phyloP scores from a whole-genome alignment of 768 basidiomycete species.

The Lactarius trivialis region DNA sequence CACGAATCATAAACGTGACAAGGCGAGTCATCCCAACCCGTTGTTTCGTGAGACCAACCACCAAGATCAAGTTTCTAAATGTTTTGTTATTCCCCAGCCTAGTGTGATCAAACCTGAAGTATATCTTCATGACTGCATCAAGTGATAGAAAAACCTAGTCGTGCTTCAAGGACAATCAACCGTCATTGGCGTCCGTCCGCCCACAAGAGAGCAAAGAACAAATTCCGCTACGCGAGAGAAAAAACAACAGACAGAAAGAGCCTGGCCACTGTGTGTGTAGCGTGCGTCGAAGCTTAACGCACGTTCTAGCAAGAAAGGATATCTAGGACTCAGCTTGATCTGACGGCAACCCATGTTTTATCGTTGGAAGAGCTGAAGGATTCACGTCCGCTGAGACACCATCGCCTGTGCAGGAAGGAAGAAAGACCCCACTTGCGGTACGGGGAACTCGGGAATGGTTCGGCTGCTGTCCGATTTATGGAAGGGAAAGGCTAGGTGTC shows the following conservation, averaged over 20 bases:
- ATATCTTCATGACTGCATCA: constrained; percentile 3
- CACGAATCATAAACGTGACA: background rate
- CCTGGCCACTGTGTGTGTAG: background rate
- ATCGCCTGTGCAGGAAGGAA: too few species aligned
- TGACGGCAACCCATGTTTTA: background rate
- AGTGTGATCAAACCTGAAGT: constrained; percentile 17
- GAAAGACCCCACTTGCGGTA: too few species aligned
- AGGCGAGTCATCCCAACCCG: constrained; percentile 18
- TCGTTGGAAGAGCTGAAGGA: background rate
- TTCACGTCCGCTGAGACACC: too few species aligned
- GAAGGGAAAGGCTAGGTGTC: too few species aligned
- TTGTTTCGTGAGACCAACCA: background rate
- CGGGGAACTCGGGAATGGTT: too few species aligned
- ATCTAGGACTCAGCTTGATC: background rate
- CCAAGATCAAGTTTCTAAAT: constrained; percentile 6
- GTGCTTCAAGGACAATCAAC: constrained; percentile 7
- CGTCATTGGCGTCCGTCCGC: too few species aligned
- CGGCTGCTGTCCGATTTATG: too few species aligned
- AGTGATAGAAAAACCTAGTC: background rate
- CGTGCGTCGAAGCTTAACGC: background rate
- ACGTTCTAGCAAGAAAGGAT: background rate
- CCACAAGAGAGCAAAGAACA: background rate
- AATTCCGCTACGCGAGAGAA: background rate
- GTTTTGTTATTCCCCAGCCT: background rate
- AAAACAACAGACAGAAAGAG: background rate